Evolutionary conservation across 1,284 basidiomycete genomes (phyloP), one percentile per base, ranked within the genome.

Genomic region (Naganishia sp.): DNA sequence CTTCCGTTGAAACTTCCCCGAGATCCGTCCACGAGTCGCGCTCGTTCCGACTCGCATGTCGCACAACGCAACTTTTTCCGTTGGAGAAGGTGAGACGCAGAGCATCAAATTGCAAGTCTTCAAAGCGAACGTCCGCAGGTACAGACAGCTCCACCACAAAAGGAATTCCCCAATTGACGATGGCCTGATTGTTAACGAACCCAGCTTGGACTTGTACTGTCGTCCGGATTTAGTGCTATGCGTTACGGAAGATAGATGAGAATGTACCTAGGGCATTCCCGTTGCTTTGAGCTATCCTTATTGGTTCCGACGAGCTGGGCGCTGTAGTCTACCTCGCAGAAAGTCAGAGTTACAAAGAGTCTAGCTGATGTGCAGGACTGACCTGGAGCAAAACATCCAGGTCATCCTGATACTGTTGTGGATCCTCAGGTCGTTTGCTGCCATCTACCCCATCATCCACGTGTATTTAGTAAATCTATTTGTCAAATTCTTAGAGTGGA

Each of bases 301-400:
- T 61, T 39, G 82, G 81, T 11, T 86, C 85, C 6, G 84, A 76
- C 2, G 84, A 80, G 2, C 72, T 45, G 1, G 90, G 88, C 0
- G 87, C 83, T 1, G 89, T 88, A 57, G 85, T 89, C 88, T 90
- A 69, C 13, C 31, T 31, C 11, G 10, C 60, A 45, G 28, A 39
- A 21, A n/a, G 21, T 61, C 13, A 61, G 31, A 18, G 23, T 7
- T 6, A 28, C 10, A 64, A 25, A 33, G n/a, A 1, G n/a, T 50
- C 54, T 33, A 39, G 49, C 16, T 53, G 42, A 63, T 43, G 48
- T 66, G 11, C 55, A 71, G n/a, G 16, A 52, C 73, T 63, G 66
- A 89, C 89, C 84, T 86, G 83, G 39, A 94, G 78, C 10, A 92
- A 82, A 1, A 84, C 84, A 21, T 88, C 63, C 39, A 94, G 70